phyloP scores from a whole-genome alignment of 768 basidiomycete genomes.

The Psilocybe subaeruginosa region DNA sequence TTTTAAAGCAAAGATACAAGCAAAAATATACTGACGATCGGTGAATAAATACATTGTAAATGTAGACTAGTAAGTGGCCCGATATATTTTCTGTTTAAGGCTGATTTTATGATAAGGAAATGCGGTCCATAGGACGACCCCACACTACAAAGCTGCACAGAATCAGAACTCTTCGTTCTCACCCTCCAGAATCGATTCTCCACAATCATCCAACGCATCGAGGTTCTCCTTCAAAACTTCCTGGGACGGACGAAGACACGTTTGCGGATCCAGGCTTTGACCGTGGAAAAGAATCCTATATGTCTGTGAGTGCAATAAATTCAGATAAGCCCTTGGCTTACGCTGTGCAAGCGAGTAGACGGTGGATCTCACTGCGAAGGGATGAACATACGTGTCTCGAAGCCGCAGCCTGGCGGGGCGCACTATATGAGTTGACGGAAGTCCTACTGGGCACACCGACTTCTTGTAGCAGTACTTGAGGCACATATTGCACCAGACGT shows the following conservation, averaged over 20 bases:
- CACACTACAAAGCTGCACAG: not conserved
- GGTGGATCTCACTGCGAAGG: conserved; percentile 5
- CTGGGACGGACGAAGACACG: not conserved
- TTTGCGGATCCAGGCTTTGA: conserved; percentile 14
- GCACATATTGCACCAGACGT: conserved; percentile 32
- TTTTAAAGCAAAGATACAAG: too few species aligned
- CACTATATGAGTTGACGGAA: conserved; percentile 16
- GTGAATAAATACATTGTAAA: too few species aligned
- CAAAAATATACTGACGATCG: too few species aligned
- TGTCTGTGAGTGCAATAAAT: conserved; percentile 12
- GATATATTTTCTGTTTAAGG: not conserved
- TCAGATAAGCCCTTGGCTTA: conserved; percentile 14
- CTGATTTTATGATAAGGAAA: not conserved
- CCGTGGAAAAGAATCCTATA: conserved; percentile 8
- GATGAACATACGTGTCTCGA: conserved; percentile 12
- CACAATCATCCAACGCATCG: not conserved
- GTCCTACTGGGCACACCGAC: conserved; percentile 16
- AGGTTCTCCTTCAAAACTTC: not conserved
- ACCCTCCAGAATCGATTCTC: not conserved
- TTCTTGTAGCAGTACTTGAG: conserved; percentile 29
- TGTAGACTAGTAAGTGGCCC: not conserved
- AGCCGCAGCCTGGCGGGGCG: conserved; percentile 6
- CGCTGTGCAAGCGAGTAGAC: conserved; percentile 1
- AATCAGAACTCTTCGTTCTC: not conserved
- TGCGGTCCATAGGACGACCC: not conserved